Base-by-base conservation (phyloP, 306 rosid genomes). In the Hylodesmum podocarpum region DNA sequence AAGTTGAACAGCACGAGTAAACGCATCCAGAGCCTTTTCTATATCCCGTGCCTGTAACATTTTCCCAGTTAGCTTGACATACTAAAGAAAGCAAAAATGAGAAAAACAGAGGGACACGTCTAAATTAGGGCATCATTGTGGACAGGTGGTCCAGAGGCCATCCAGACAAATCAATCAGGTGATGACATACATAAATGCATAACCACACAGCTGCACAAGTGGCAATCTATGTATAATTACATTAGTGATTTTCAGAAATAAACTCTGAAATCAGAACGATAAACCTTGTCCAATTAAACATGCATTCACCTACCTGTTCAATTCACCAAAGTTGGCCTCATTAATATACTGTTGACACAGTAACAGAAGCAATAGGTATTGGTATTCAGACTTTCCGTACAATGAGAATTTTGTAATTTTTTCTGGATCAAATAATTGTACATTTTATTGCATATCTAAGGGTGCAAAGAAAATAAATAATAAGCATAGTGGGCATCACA, bases 1-100 rank as follows among this genome's bases (percentile, higher is more conserved):
- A 70, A 95, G 98, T 82, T 95, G 97, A 87, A 95, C 96, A 34
- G 98, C 91, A 28, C 96, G 96, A 51, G 97, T 92, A 87, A 95
- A 95, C 3, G 89, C 96, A 90, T 95, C 98, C 75, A 95, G 73
- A 72, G 98, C 98, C 86, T 92, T 95, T 31, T 90, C 97, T 80
- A 85, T 70, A 88, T 95, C 97, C 78, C 88, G 89, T 21, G 97
- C 97, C 97, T 95, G 95, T 25, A 78, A 29, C 43, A 75, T 15
- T 70, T 81, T 14, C 31, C 70, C 80, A 62, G 66, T 80, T 44
- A 82, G 78, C 65, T 66, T 53, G 36, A 40, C 55, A 73, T 64
- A 18, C 74, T 49, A 41, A 4, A 44, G 44, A 72, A 74, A 12
- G 39, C 39, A 71, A 15, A 44, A 70, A 54, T 41, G 25, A 25